Conservation (phyloP, 73 alveolate genomes). For the Loxodes magnus region DNA sequence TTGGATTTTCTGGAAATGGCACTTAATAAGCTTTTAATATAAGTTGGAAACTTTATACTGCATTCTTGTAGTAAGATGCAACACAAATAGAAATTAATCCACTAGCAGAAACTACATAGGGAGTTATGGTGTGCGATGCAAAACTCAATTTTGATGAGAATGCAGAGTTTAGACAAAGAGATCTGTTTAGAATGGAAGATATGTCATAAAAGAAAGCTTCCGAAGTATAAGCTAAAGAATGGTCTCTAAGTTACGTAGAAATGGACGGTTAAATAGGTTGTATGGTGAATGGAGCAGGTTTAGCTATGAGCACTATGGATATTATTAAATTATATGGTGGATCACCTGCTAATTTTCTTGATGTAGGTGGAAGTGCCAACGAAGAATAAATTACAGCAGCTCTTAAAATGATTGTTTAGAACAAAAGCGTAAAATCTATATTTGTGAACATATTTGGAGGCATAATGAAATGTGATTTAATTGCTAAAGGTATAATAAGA, state of each 20-base stretch:
- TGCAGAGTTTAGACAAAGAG: constrained; percentile 74
- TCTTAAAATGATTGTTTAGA: constrained; percentile 37
- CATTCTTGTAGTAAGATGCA: constrained; percentile 38
- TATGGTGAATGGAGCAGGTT: constrained; percentile 97
- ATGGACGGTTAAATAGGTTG: constrained; percentile 45
- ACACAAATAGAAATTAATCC: constrained; percentile 47
- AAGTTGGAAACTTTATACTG: constrained; percentile 9
- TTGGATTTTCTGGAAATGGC: background rate
- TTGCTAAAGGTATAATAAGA: constrained; percentile 17
- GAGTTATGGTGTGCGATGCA: constrained; percentile 13
- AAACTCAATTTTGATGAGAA: constrained; percentile 75
- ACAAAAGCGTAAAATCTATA: constrained; percentile 74
- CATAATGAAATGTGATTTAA: constrained; percentile 34
- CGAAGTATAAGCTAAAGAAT: background rate
- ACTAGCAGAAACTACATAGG: constrained; percentile 18
- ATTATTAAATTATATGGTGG: constrained; percentile 61
- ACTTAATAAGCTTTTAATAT: background rate
- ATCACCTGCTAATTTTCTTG: constrained; percentile 89
- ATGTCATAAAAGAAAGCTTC: constrained; percentile 45
- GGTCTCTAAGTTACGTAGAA: background rate
- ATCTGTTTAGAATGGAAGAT: constrained; percentile 50
- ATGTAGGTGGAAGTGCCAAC: constrained; percentile 86
- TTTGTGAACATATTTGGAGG: constrained; percentile 89
- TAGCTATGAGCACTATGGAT: constrained; percentile 94
- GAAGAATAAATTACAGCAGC: constrained; percentile 45